Percentiles rank a stretch among this genome's conserved stretches.
Evolutionary conservation across 2,329 filamentous ascomycete species (phyloP).

Genomic region (Fusarium napiforme): DNA sequence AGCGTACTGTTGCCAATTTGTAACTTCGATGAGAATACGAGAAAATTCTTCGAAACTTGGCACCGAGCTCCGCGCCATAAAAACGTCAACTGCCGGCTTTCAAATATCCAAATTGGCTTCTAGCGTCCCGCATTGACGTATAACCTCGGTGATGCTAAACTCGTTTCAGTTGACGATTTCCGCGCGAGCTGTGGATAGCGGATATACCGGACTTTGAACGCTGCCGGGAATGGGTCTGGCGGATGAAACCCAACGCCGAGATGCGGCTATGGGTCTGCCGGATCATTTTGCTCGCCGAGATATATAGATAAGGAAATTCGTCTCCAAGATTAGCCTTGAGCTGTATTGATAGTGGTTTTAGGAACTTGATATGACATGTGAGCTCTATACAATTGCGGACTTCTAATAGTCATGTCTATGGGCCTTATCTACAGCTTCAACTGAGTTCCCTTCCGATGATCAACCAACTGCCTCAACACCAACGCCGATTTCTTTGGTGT

Average conservation of each 20-base stretch:
- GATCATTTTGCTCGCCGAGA: background rate
- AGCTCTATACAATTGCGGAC: background rate
- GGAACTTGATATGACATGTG: fast-evolving
- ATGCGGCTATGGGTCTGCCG: background rate
- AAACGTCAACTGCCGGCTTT: background rate
- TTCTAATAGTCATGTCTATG: background rate
- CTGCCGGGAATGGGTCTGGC: background rate
- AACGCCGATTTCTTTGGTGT: constrained; percentile 32
- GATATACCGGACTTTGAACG: background rate
- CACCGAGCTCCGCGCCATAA: background rate
- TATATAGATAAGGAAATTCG: background rate
- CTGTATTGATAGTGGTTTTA: fast-evolving
- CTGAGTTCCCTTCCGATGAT: background rate
- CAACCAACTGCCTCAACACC: background rate
- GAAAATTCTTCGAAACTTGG: background rate
- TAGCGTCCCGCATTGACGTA: background rate
- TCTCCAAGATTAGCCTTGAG: fast-evolving
- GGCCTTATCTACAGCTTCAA: background rate
- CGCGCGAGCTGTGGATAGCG: background rate
- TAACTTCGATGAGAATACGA: background rate
- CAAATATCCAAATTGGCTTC: background rate
- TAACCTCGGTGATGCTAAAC: background rate
- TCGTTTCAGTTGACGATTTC: background rate
- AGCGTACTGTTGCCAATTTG: background rate
- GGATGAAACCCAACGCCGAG: background rate